A percentile compares a stretch with the other conserved stretches of the same genome.
These are phyloP conservation scores for Phytophthora ohioensis DNA, from an alignment of 352 stramenopile species.

Conservation along the genomic window DNA sequence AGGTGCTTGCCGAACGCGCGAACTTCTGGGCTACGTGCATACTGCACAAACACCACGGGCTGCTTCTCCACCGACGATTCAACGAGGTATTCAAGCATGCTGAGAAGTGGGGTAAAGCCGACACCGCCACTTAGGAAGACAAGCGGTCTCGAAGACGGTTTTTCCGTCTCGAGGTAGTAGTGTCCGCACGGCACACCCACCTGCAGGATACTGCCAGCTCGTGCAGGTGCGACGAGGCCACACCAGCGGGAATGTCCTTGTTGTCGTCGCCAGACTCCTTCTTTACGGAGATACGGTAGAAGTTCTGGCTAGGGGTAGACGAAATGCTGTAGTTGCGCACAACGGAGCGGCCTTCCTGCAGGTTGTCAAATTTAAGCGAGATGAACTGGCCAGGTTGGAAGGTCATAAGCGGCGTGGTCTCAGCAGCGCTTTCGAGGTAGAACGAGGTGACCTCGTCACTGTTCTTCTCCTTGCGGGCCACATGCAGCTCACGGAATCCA, in stretches of 20 bases:
- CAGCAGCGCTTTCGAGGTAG: conserved; percentile 56
- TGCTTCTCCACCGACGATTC: conserved; percentile 36
- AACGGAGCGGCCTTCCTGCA: conserved; percentile 45
- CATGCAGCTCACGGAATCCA: conserved; percentile 65
- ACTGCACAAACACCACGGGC: conserved; percentile 56
- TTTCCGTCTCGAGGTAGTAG: conserved; percentile 47
- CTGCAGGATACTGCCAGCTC: conserved; percentile 60
- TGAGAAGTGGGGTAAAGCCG: conserved; percentile 66
- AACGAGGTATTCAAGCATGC: conserved; percentile 55
- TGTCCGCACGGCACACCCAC: conserved; percentile 64
- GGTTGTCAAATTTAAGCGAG: conserved; percentile 56
- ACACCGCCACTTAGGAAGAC: conserved; percentile 71
- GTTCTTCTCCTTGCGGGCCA: conserved; percentile 60
- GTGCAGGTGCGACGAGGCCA: conserved; percentile 69
- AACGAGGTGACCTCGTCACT: conserved; percentile 66
- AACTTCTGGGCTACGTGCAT: conserved; percentile 45
- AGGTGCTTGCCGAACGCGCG: conserved; percentile 45
- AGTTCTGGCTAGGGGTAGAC: conserved; percentile 40
- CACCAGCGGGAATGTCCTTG: conserved; percentile 44
- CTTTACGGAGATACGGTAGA: conserved; percentile 74
- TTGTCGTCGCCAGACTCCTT: conserved; percentile 46
- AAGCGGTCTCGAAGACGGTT: conserved; percentile 47
- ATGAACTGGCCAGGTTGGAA: conserved; percentile 72
- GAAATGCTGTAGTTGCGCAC: conserved; percentile 72
- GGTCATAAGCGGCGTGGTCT: conserved; percentile 39